Base-by-base conservation (phyloP, 805 yeast genomes). In the Cephaloascus fragrans region DNA sequence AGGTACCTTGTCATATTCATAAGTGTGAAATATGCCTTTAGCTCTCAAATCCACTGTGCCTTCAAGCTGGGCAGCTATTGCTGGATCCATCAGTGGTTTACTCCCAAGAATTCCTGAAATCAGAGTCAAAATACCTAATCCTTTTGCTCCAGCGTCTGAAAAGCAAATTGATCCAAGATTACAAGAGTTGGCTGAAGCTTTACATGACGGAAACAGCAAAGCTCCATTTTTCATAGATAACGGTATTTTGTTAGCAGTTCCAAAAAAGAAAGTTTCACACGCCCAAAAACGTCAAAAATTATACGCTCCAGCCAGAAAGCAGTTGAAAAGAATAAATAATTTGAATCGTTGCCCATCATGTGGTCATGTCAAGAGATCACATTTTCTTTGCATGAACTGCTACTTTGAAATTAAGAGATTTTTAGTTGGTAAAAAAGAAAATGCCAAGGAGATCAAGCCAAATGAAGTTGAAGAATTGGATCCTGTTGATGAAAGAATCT, bases 341-440 rank as follows among this genome's bases (percentile, higher is more conserved):
- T 67, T 93, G 52, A 86, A 83, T 45, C 75, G 95, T 57, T 90
- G 98, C 57, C 97, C 97, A 3, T 82, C 96, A 0, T 90, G 98
- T 64, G 98, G 98, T 34, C 82, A 84, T 45, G 82, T 77, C 50
- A 93, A 90, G 63, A 73, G 96, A 53, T 78, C 93, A 2, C 95
- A 93, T 59, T 79, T 88, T 41, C 69, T 90, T 50, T 90, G 98
- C 62, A 86, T 87, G 94, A 75, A 83, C 53, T 90, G 98, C 64
- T 89, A 86, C 41, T 76, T 73, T 26, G 88, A 88, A 55, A 83
- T 93, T 53, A 80, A 77, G 56, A 67, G 73, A 41, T 67, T 82
- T 34, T 86, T 96, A 85, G 81, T 75, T 48, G 62, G 60, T 29
- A 67, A 69, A 41, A 65, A 64, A 51, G 50, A 54, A 44, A 51